Conservation (phyloP, 208 protist genomes). For the Strigomonas oncopelti region DNA sequence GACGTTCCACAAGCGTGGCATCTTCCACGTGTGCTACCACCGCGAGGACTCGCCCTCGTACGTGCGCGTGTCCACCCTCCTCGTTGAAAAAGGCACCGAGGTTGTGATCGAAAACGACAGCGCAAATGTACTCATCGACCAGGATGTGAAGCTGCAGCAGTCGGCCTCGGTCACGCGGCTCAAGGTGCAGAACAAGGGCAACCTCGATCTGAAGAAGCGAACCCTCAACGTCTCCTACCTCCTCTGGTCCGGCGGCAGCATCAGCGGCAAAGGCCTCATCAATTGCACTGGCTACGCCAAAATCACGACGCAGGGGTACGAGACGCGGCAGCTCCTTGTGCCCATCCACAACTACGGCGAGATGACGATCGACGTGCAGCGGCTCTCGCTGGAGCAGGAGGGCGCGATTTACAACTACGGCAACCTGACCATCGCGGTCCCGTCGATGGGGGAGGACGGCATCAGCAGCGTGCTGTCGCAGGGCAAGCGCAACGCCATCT, state of each 20-base stretch:
- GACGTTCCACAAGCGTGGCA: conserved; percentile 56
- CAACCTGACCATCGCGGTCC: conserved; percentile 62
- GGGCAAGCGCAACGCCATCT: conserved; percentile 46
- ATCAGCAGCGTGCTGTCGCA: conserved; percentile 57
- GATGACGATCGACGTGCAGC: conserved; percentile 78
- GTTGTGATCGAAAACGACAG: conserved; percentile 48
- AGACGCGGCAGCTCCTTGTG: conserved; percentile 54
- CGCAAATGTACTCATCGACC: conserved; percentile 54
- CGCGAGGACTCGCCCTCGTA: conserved; percentile 52
- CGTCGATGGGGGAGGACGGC: conserved; percentile 53
- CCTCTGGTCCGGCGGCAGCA: conserved; percentile 70
- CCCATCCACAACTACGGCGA: conserved; percentile 74
- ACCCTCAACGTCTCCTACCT: conserved; percentile 77
- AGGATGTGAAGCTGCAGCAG: conserved; percentile 45
- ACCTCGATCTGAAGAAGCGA: conserved; percentile 51
- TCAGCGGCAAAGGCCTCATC: conserved; percentile 66
- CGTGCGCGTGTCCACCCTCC: conserved; percentile 57
- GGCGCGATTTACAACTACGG: conserved; percentile 78
- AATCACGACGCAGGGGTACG: conserved; percentile 63
- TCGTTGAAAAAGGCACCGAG: conserved; percentile 60
- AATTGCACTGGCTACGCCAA: conserved; percentile 53
- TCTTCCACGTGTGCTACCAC: conserved; percentile 79
- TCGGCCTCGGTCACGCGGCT: conserved; percentile 49
- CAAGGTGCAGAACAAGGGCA: conserved; percentile 60
- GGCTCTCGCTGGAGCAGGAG: conserved; percentile 48